phyloP scores from a whole-genome alignment of 768 basidiomycete genomes.

The Kwoniella sp. region DNA sequence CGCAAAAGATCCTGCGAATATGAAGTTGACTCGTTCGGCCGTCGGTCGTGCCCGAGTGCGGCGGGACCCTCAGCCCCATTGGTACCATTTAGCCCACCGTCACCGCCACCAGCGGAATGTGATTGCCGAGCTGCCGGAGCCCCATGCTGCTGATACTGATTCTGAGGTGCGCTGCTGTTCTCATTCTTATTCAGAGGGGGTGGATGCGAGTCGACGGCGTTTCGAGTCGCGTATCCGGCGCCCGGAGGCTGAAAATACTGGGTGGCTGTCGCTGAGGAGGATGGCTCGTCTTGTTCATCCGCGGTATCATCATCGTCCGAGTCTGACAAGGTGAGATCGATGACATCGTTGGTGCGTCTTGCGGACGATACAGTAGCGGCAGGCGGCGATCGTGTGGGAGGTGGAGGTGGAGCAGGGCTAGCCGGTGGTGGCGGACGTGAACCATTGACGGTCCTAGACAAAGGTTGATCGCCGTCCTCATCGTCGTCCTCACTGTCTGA shows the following conservation, averaged over 20 bases:
- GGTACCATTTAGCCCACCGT: too few relatives aligned
- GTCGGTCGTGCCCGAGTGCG: too few relatives aligned
- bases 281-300: constrained; percentile 2
- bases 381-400: background rate
- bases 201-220: constrained; percentile 25
- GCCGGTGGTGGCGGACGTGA: constrained; percentile 1
- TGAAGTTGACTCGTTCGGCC: too few relatives aligned
- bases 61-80: background rate
- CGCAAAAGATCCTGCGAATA: too few relatives aligned
- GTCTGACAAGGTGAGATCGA: constrained; percentile 33
- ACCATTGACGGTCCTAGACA: constrained; percentile 8
- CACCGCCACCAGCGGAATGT: too few relatives aligned
- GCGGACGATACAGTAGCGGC: constrained; percentile 6
- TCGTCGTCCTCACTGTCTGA: constrained; percentile 35
- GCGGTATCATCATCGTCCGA: constrained; percentile 26
- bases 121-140: constrained; percentile 11
- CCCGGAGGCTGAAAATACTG: constrained; percentile 36
- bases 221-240: constrained; percentile 32
- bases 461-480: constrained; percentile 6
- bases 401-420: background rate
- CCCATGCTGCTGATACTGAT: too few relatives aligned
- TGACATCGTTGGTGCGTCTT: constrained; percentile 19
- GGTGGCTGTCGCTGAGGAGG: constrained; percentile 7
- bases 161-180: too few relatives aligned
- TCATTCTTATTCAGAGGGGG: constrained; percentile 4